Percentiles rank a stretch among this genome's conserved stretches.
phyloP scores from a whole-genome alignment of 345 rosid species.

The Hibiscus syriacus region DNA sequence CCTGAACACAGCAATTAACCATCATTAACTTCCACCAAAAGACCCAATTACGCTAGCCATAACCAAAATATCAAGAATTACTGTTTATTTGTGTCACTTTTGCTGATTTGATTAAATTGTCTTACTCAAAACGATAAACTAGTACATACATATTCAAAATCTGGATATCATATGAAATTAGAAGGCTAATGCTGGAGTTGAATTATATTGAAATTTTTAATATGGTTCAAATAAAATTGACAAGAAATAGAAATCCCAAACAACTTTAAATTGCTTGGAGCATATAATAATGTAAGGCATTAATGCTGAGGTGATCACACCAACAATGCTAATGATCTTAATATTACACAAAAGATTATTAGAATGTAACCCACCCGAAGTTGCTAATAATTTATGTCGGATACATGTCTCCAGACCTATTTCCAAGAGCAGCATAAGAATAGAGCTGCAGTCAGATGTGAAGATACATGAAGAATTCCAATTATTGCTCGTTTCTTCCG shows the following conservation, averaged over 20 bases:
- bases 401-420: constrained; percentile 90
- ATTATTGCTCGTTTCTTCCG: constrained; percentile 68
- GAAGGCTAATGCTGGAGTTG: neutral
- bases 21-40: constrained; percentile 7
- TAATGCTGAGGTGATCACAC: neutral
- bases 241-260: neutral
- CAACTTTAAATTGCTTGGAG: neutral
- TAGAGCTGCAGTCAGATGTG: constrained; percentile 82
- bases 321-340: neutral
- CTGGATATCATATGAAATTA: neutral
- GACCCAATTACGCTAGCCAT: neutral
- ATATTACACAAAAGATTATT: neutral
- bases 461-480: constrained; percentile 81
- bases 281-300: neutral
- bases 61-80: neutral
- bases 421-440: constrained; percentile 91
- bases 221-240: neutral
- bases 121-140: neutral
- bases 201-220: neutral
- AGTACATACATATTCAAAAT: neutral
- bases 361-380: constrained; percentile 54
- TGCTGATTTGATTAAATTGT: neutral
- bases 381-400: constrained; percentile 84
- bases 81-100: neutral
- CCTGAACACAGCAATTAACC: constrained; percentile 36